A percentile compares a stretch with the other conserved stretches of the same genome.
Evolutionary conservation across 2,329 filamentous ascomycete genomes (phyloP).

Genomic region (Exophiala alcalophila): DNA sequence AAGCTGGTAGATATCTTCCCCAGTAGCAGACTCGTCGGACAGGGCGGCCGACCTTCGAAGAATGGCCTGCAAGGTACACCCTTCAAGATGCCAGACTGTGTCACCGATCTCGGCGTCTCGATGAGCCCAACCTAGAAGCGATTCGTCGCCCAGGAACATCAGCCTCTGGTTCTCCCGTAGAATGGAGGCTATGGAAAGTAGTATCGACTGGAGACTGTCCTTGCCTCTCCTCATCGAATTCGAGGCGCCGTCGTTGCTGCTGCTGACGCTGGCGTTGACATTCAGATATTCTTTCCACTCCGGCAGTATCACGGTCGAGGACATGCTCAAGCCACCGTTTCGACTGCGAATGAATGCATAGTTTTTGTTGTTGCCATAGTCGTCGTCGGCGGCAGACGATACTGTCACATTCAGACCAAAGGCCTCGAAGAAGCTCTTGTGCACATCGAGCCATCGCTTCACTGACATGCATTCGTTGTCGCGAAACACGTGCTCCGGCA

Average conservation of each 20-base stretch:
- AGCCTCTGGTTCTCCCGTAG: slow-evolving; percentile 17
- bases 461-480: slow-evolving; percentile 3
- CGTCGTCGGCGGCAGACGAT: slow-evolving; percentile 1
- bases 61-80: slow-evolving; percentile 20
- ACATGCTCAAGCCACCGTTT: neutral
- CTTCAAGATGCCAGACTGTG: slow-evolving; percentile 22
- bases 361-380: too few relatives aligned
- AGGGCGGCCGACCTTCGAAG: slow-evolving; percentile 12
- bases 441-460: slow-evolving; percentile 10
- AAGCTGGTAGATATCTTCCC: slow-evolving; percentile 10
- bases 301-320: slow-evolving; percentile 8
- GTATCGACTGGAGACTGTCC: slow-evolving; percentile 11
- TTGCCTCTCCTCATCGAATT: slow-evolving; percentile 13
- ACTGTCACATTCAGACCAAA: slow-evolving; percentile 4
- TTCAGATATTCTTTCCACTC: slow-evolving; percentile 22
- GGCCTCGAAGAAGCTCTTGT: slow-evolving; percentile 8
- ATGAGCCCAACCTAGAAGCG: slow-evolving; percentile 21
- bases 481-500: slow-evolving; percentile 13
- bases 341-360: slow-evolving; percentile 9
- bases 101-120: slow-evolving; percentile 16
- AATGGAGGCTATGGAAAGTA: slow-evolving; percentile 13
- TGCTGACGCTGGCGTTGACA: slow-evolving; percentile 5
- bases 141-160: slow-evolving; percentile 18
- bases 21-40: slow-evolving; percentile 4
- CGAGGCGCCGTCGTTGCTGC: too few relatives aligned